Evolutionary conservation across 2,329 filamentous ascomycete species (phyloP).

Genomic region (Aspergillus pseudotamarii): DNA sequence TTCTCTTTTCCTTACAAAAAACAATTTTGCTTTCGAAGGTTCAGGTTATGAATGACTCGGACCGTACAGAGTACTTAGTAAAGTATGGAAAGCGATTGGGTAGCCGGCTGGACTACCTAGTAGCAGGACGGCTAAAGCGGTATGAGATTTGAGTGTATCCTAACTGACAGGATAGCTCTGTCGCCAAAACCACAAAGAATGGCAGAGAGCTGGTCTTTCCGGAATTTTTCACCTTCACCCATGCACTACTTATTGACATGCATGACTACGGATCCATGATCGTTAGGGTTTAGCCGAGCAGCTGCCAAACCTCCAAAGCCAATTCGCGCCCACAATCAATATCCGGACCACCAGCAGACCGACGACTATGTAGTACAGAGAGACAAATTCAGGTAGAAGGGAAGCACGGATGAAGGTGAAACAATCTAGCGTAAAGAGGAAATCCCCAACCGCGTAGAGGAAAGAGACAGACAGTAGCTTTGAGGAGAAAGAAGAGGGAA

Average conservation of each 20-base stretch:
- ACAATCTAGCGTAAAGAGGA: background rate
- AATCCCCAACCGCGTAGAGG: background rate
- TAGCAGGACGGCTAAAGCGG: too few relatives aligned
- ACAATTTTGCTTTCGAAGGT: background rate
- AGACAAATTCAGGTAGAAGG: background rate
- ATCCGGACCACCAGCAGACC: background rate
- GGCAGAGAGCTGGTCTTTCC: too few relatives aligned
- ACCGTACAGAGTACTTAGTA: too few relatives aligned
- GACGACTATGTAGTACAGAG: background rate
- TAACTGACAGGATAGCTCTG: too few relatives aligned
- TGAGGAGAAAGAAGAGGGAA: background rate
- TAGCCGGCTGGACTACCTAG: too few relatives aligned
- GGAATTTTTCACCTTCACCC: too few relatives aligned
- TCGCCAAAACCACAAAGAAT: too few relatives aligned
- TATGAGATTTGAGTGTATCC: too few relatives aligned
- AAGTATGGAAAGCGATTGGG: too few relatives aligned
- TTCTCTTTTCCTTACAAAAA: background rate
- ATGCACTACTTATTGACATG: background rate
- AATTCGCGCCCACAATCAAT: conserved; percentile 11
- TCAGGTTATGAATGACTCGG: too few relatives aligned
- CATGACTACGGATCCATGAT: conserved; percentile 7
- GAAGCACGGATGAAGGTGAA: background rate
- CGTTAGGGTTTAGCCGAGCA: conserved; percentile 45
- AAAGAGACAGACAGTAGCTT: background rate
- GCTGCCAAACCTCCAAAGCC: conserved; percentile 27